phyloP scores from a whole-genome alignment of 768 basidiomycete genomes.

The Sistotremastrum niveocremeum region DNA sequence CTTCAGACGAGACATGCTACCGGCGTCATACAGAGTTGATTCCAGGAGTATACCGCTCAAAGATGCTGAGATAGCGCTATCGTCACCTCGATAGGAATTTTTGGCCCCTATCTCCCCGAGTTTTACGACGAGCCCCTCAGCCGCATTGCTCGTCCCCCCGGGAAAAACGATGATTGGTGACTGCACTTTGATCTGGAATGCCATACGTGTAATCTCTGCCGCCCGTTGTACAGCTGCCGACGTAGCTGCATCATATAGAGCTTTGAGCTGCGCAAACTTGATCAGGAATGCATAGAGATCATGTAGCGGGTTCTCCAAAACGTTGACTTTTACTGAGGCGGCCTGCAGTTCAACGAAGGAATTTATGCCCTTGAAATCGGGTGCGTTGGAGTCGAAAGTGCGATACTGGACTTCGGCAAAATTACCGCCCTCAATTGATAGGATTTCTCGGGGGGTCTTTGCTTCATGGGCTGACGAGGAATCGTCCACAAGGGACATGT shows the following conservation, averaged over 20 bases:
- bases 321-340: slow-evolving; percentile 84
- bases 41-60: slow-evolving; percentile 74
- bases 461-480: slow-evolving; percentile 34
- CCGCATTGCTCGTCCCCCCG: slow-evolving; percentile 41
- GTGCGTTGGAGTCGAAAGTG: slow-evolving; percentile 64
- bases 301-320: slow-evolving; percentile 83
- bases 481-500: slow-evolving; percentile 70
- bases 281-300: slow-evolving; percentile 71
- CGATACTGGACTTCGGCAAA: slow-evolving; percentile 91
- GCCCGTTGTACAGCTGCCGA: slow-evolving; percentile 86
- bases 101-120: slow-evolving; percentile 81
- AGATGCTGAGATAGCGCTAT: slow-evolving; percentile 56
- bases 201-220: slow-evolving; percentile 87
- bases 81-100: slow-evolving; percentile 50
- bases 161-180: slow-evolving; percentile 90
- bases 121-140: slow-evolving; percentile 63
- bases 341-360: slow-evolving; percentile 70
- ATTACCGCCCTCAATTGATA: slow-evolving; percentile 90
- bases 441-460: slow-evolving; percentile 65
- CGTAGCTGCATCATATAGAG: slow-evolving; percentile 86
- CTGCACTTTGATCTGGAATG: slow-evolving; percentile 81
- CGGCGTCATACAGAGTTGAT: slow-evolving; percentile 46
- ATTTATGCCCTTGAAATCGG: slow-evolving; percentile 67
- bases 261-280: slow-evolving; percentile 84
- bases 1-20: slow-evolving; percentile 44